phyloP scores from a whole-genome alignment of 2,329 filamentous ascomycete genomes.

The Epichloe brachyelytri region DNA sequence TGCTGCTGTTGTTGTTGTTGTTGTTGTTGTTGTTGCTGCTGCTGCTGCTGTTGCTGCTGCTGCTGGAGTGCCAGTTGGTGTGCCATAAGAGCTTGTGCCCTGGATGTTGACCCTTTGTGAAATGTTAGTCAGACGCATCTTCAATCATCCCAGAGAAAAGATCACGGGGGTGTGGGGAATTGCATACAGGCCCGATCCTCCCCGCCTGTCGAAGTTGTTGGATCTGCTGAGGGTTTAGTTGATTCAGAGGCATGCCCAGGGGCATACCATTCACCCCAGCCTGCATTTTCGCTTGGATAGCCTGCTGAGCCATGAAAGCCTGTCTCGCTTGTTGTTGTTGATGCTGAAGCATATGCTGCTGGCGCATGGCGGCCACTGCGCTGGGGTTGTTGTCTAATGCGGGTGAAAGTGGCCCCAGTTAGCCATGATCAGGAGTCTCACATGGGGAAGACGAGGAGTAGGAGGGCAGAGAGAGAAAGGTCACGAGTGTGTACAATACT shows the following conservation, averaged over 20 bases:
- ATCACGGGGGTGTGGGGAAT: not conserved
- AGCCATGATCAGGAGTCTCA: not conserved
- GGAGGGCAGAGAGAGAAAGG: not conserved
- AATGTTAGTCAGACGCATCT: no score
- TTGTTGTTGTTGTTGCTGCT: constrained; percentile 16
- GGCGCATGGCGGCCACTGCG: constrained; percentile 31
- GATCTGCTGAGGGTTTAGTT: constrained; percentile 38
- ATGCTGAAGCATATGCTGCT: constrained; percentile 45
- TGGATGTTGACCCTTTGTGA: no score
- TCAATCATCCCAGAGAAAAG: not conserved
- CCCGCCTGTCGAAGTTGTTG: constrained; percentile 34
- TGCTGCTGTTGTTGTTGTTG: constrained; percentile 28
- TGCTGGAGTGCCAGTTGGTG: constrained; percentile 12
- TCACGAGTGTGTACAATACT: constrained; percentile 5
- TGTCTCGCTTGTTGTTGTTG: constrained; percentile 40
- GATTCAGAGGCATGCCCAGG: constrained; percentile 37
- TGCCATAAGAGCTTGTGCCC: no score
- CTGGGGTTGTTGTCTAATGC: constrained; percentile 23
- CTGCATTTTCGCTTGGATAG: constrained; percentile 38
- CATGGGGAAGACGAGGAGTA: not conserved
- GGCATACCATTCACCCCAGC: constrained; percentile 30
- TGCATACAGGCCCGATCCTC: constrained; percentile 28
- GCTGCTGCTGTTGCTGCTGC: constrained; percentile 16
- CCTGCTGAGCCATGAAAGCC: constrained; percentile 41
- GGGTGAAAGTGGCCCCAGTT: not conserved